A percentile compares a stretch with the other conserved stretches of the same genome.
Evolutionary conservation across 2,329 filamentous ascomycete species (phyloP).

Genomic region (Teratosphaeria pseudoeucalypti): DNA sequence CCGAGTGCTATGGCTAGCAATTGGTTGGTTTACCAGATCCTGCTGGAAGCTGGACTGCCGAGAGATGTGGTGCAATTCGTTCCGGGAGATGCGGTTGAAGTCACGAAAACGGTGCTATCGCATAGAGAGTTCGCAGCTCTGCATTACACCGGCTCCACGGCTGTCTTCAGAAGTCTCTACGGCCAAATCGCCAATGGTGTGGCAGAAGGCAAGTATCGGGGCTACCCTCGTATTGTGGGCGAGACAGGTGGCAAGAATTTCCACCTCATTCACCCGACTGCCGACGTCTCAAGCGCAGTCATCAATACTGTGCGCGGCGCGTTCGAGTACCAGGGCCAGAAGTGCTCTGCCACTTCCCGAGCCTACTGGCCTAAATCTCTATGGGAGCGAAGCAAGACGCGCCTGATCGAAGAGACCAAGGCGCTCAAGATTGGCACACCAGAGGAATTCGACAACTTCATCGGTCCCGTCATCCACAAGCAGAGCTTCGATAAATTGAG

Average conservation of each 20-base stretch:
- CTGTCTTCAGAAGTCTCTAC: slow-evolving; percentile 81
- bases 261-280: slow-evolving; percentile 68
- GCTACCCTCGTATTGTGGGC: slow-evolving; percentile 80
- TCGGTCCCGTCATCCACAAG: slow-evolving; percentile 78
- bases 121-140: slow-evolving; percentile 80
- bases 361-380: slow-evolving; percentile 66
- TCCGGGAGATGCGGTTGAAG: slow-evolving; percentile 73
- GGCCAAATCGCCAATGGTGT: slow-evolving; percentile 75
- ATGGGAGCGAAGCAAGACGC: slow-evolving; percentile 60
- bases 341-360: slow-evolving; percentile 77
- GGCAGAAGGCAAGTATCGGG: slow-evolving; percentile 68
- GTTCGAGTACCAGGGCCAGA: slow-evolving; percentile 86
- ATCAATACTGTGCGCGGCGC: slow-evolving; percentile 76
- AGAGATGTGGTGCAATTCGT: slow-evolving; percentile 88
- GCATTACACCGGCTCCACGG: slow-evolving; percentile 89
- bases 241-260: slow-evolving; percentile 94
- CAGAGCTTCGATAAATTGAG: slow-evolving; percentile 71
- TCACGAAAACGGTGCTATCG: slow-evolving; percentile 66
- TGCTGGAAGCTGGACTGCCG: slow-evolving; percentile 83
- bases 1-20: slow-evolving; percentile 81
- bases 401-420: slow-evolving; percentile 57
- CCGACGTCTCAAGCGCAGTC: slow-evolving; percentile 68
- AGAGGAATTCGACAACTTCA: slow-evolving; percentile 64
- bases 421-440: slow-evolving; percentile 62
- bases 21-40: slow-evolving; percentile 81